phyloP scores from a whole-genome alignment of 2,329 filamentous ascomycete genomes.

The Pseudocercospora pini-densiflorae region DNA sequence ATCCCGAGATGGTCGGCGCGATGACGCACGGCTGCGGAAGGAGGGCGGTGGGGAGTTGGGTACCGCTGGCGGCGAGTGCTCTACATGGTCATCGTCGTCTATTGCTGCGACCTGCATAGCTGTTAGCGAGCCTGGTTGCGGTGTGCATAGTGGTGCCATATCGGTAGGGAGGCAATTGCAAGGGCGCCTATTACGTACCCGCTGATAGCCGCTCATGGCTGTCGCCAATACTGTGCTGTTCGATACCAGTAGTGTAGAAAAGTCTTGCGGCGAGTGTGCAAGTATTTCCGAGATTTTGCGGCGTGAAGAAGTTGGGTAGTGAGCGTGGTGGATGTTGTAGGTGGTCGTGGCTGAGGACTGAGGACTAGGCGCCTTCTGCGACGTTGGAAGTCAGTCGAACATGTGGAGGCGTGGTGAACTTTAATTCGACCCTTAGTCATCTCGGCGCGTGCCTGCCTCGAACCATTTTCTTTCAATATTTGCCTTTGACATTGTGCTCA shows the following conservation, averaged over 20 bases:
- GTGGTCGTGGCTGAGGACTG: not conserved
- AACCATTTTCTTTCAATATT: constrained; percentile 1
- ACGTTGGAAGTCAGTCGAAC: not conserved
- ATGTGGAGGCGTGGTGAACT: constrained; percentile 3
- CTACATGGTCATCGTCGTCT: constrained; percentile 47
- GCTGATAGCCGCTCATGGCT: constrained; percentile 55
- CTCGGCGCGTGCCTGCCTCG: not conserved
- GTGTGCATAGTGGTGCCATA: constrained; percentile 9
- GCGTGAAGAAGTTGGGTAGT: not conserved
- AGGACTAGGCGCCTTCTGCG: not conserved
- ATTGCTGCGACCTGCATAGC: constrained; percentile 43
- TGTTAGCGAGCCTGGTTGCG: not conserved
- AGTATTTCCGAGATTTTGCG: not conserved
- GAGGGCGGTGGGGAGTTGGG: constrained; percentile 68
- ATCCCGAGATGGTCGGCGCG: constrained; percentile 60
- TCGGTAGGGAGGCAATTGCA: constrained; percentile 20
- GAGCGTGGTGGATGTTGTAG: not conserved
- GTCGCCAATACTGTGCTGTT: constrained; percentile 15
- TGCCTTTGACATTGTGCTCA: not conserved
- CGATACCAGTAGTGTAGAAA: not conserved
- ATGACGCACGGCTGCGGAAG: constrained; percentile 84
- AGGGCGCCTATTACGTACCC: constrained; percentile 44
- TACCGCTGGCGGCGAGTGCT: constrained; percentile 42
- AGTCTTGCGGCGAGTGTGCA: not conserved
- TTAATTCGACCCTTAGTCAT: not conserved